Evolutionary conservation across 352 stramenopile species (phyloP).

Genomic region (Aphanomyces euteiches): DNA sequence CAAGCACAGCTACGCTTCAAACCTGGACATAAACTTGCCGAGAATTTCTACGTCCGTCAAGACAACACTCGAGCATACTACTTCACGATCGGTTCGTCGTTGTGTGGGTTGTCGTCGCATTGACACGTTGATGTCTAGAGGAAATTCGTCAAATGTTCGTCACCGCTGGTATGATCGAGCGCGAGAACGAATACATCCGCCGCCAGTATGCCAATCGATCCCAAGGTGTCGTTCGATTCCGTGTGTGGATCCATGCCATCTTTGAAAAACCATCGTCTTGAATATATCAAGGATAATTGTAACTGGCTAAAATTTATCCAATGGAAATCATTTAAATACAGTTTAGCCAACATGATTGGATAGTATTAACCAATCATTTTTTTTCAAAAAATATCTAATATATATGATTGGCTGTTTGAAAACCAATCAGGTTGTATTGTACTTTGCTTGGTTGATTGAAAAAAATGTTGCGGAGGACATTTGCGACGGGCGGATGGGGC

Average conservation of each 20-base stretch:
- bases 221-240: constrained; percentile 81
- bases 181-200: constrained; percentile 85
- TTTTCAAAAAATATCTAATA: not conserved
- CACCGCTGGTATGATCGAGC: constrained; percentile 48
- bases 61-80: constrained; percentile 96
- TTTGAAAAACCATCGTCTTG: constrained; percentile 63
- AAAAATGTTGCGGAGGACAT: not conserved
- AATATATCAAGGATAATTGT: constrained; percentile 11
- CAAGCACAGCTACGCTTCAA: constrained; percentile 93
- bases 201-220: constrained; percentile 84
- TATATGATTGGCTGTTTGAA: constrained; percentile 6
- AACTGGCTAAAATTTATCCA: not conserved
- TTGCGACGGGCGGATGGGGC: not conserved
- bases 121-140: constrained; percentile 33
- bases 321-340: no score
- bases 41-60: constrained; percentile 94
- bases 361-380: not conserved
- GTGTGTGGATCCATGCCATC: constrained; percentile 83
- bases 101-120: constrained; percentile 32
- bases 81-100: constrained; percentile 63
- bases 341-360: no score
- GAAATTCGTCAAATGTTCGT: constrained; percentile 66
- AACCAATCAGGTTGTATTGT: constrained; percentile 14
- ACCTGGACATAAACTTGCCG: constrained; percentile 79
- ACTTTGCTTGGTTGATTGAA: not conserved